A percentile compares a stretch with the other conserved stretches of the same genome.
phyloP scores from a whole-genome alignment of 2,329 filamentous ascomycete genomes.

The Pyricularia sp. region DNA sequence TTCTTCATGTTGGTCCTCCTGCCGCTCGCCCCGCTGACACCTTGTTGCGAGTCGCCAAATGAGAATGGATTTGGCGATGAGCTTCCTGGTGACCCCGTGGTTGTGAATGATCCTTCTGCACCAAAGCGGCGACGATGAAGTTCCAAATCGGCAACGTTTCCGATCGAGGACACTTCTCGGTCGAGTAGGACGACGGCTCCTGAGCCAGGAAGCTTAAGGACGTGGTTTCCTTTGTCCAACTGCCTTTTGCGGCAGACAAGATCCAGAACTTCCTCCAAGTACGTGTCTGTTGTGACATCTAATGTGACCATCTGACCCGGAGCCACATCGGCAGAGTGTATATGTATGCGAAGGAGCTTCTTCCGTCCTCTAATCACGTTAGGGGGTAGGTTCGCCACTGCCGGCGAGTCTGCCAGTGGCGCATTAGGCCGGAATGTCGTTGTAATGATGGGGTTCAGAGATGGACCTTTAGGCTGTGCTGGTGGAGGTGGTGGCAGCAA shows the following conservation, averaged over 20 bases:
- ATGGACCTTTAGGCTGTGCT: conserved; percentile 17
- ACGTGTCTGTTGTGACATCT: conserved; percentile 69
- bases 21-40: conserved; percentile 1
- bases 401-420: conserved; percentile 44
- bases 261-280: conserved; percentile 71
- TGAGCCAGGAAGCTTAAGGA: conserved; percentile 63
- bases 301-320: conserved; percentile 63
- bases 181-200: conserved; percentile 65
- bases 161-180: conserved; percentile 65
- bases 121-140: conserved; percentile 63
- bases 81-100: conserved; percentile 52
- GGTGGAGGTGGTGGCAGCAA: conserved; percentile 14
- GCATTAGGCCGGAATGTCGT: conserved; percentile 44
- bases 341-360: conserved; percentile 59
- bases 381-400: conserved; percentile 28
- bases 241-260: conserved; percentile 64
- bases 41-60: conserved; percentile 12
- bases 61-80: conserved; percentile 54
- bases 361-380: conserved; percentile 46
- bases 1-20: conserved; percentile 2
- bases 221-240: conserved; percentile 65
- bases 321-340: conserved; percentile 53
- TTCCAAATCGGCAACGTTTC: conserved; percentile 62
- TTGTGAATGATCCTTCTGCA: conserved; percentile 57
- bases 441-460: conserved; percentile 47